Evolutionary conservation across 73 alveolate genomes (phyloP), one percentile per base, ranked within the genome.

Genomic region (Durusdinium trenchii): DNA sequence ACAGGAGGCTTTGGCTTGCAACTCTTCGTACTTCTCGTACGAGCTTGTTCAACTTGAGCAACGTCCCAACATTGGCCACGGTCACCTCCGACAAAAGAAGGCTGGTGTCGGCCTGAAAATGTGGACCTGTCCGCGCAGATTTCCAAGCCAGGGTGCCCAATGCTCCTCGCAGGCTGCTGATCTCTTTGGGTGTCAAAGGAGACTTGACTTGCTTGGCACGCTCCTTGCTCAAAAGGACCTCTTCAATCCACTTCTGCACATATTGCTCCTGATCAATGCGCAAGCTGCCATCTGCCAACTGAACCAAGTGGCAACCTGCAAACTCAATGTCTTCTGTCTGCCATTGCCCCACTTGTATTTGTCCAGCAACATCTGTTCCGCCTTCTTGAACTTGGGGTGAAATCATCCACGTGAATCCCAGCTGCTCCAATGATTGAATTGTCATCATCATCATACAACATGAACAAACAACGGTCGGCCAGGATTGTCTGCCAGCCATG

Each of bases 341-440:
- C 94, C 94, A 84, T 84, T 84, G 2, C 94, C 94, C 73, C 73
- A 84, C n/a, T 52, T n/a, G 52, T 84, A 84, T 14, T 51, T 16
- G 12, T 52, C 38, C 42, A 4, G 30, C 52, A 84, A 12, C 20
- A 0, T 6, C 23, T 32, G 10, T 2, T 12, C n/a, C 3, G 94
- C 94, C 14, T 48, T 26, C 3, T 2, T 3, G 46, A 14, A 84
- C 42, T 51, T 50, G 26, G 48, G 51, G 52, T 84, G 50, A 84
- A 36, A 23, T 84, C 94, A 6, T 84, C 94, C 28, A 84, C 94
- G 64, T 84, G 94, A 0, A 84, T 3, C 12, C 94, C 94, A 12
- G 76, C 73, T 0, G 36, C 46, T 35, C 78, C 94, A 52, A 51
- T n/a, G 30, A 51, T 5, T 0, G n/a, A 50, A 0, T 46, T 52